Base-by-base conservation (phyloP, 2,329 filamentous ascomycete genomes). In the Alternaria hordeiaustralica region DNA sequence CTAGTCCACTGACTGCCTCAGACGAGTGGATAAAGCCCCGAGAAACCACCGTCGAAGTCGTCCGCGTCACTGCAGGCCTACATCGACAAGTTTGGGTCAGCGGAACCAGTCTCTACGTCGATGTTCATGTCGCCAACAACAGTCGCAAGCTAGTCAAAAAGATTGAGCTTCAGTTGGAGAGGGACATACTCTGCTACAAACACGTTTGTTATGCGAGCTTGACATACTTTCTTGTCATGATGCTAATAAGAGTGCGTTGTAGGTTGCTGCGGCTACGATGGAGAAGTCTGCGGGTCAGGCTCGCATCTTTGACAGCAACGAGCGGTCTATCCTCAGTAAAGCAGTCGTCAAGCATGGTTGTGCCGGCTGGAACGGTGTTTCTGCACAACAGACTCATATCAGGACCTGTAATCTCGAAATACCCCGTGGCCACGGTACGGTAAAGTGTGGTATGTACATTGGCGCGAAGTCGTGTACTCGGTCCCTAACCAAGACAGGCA, bases 51-150 rank as follows among this genome's bases (percentile, higher is more conserved):
- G 62, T 82, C 1, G 84, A 87, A 62, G 80, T 79, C 10, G 74
- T 87, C 23, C 80, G 79, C 58, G 71, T 87, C 18, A 87, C 85
- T 20, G 85, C 85, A 26, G 85, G 85, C 7, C 70, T 87, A 9
- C 85, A 87, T 71, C 82, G 86, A n/a, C 85, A 87, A 72, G 86
- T 86, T 26, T 87, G 86, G 86, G 84, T 87, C 58, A 87, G 84
- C 66, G 86, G 85, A 15, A 84, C 84, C 21, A 84, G 79, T 66
- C 83, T 87, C 33, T 87, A 87, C 63, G 82, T 86, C 15, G 85
- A 87, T 65, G 79, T 87, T 4, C 84, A 86, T 59, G 78, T 87
- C 41, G 76, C 78, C 44, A 87, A 87, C 69, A 82, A 81, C 45
- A 85, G 81, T 63, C 81, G 80, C 30, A 87, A 84, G 68, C 75